A percentile compares a stretch with the other conserved stretches of the same genome.
phyloP scores from a whole-genome alignment of 495 filamentous ascomycete genomes.

The Penicillium pulvis region DNA sequence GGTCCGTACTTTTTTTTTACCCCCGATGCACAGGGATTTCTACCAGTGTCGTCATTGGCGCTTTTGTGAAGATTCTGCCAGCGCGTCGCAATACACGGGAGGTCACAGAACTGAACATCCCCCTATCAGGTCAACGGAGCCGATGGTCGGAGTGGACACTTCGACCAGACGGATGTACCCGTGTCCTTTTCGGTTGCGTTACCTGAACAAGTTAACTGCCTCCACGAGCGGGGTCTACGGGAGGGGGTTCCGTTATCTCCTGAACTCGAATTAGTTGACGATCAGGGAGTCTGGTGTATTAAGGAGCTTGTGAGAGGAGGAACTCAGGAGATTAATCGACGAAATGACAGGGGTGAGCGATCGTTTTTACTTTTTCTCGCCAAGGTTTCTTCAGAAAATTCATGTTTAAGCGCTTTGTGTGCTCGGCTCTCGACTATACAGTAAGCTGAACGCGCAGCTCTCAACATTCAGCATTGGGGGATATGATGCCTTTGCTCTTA shows the following conservation, averaged over 20 bases:
- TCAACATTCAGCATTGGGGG: not conserved
- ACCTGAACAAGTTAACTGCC: conserved; percentile 16
- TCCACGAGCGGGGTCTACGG: not conserved
- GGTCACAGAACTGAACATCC: not conserved
- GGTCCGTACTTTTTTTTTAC: conserved; percentile 1
- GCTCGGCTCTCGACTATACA: no score
- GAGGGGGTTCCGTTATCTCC: not conserved
- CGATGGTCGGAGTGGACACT: conserved; percentile 2
- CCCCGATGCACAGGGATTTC: not conserved
- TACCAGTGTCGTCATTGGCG: not conserved
- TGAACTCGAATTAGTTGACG: not conserved
- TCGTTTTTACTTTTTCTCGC: no score
- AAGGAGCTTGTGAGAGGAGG: no score
- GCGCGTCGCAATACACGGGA: conserved; percentile 1
- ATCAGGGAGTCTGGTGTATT: no score
- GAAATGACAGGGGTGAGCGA: no score
- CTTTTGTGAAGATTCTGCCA: not conserved
- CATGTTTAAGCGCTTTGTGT: no score
- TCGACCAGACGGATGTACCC: conserved; percentile 23
- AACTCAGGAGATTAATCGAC: no score
- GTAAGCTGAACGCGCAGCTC: no score
- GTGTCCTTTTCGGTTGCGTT: conserved; percentile 18
- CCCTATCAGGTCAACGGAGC: not conserved
- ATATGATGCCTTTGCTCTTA: not conserved
- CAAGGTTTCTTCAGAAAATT: no score